phyloP scores from a whole-genome alignment of 2,329 filamentous ascomycete species.

The Blumeria hordei region DNA sequence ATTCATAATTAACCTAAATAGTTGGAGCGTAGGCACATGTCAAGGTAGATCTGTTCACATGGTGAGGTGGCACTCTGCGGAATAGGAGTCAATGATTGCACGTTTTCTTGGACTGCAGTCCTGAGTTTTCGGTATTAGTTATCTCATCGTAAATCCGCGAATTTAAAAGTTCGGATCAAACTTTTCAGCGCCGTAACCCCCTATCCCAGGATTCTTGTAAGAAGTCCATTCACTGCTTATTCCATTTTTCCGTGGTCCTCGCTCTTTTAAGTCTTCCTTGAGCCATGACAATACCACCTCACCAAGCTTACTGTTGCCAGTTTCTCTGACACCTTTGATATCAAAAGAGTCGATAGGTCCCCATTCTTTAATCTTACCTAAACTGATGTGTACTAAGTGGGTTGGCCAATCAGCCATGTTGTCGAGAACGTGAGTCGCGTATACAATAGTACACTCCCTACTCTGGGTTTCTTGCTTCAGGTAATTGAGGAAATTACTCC shows the following conservation, averaged over 20 bases:
- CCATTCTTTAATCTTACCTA: constrained; percentile 73
- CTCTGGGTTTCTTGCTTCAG: constrained; percentile 66
- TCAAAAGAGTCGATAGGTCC: constrained; percentile 48
- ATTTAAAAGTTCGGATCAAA: background rate
- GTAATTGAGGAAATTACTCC: constrained; percentile 67
- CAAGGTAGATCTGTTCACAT: no score
- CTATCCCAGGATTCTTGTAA: constrained; percentile 30
- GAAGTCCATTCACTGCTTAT: constrained; percentile 20
- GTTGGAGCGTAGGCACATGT: no score
- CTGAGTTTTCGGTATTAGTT: no score
- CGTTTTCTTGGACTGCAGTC: no score
- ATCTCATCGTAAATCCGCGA: no score
- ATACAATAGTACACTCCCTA: constrained; percentile 74
- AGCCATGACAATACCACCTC: constrained; percentile 79
- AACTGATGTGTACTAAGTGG: constrained; percentile 84
- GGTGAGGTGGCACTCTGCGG: no score
- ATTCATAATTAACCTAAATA: background rate
- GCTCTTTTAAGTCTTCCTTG: constrained; percentile 49
- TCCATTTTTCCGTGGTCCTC: constrained; percentile 42
- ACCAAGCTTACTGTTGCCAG: constrained; percentile 63
- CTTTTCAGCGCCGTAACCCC: constrained; percentile 33
- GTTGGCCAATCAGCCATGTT: constrained; percentile 89
- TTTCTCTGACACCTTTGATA: constrained; percentile 15
- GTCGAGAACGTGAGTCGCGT: constrained; percentile 92
- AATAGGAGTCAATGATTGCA: no score